Percentiles rank a stretch among this genome's conserved stretches.
Evolutionary conservation across 179 eudicot genomes (phyloP).

Genomic region (Heliamphora pulchella): DNA sequence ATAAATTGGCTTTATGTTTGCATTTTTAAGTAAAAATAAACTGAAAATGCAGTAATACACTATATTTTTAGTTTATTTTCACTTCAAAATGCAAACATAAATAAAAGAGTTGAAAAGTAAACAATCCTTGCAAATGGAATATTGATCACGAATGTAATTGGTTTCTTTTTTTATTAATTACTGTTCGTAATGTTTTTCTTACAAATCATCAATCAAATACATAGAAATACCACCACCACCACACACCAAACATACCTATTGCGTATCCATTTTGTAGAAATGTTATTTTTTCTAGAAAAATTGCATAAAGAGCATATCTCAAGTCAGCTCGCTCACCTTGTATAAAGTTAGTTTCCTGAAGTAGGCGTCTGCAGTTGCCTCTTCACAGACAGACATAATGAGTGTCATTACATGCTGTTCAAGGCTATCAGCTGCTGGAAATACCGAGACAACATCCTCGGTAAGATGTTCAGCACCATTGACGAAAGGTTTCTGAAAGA

Average conservation of each 20-base stretch:
- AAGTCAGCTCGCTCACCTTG: slow-evolving; percentile 52
- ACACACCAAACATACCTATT: not conserved
- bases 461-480: slow-evolving; percentile 88
- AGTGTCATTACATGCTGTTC: slow-evolving; percentile 65
- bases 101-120: no score
- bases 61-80: no score
- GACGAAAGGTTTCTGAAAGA: slow-evolving; percentile 82
- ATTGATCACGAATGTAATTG: no score
- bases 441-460: slow-evolving; percentile 89
- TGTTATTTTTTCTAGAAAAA: not conserved
- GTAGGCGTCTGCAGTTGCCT: slow-evolving; percentile 64
- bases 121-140: no score
- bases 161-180: no score
- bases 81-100: no score
- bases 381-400: slow-evolving; percentile 66
- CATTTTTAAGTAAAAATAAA: no score
- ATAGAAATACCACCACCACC: not conserved
- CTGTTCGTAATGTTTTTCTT: no score
- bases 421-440: slow-evolving; percentile 94
- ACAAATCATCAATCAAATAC: no score
- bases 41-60: no score
- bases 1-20: no score
- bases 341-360: slow-evolving; percentile 61
- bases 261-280: not conserved
- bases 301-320: not conserved